Base-by-base conservation (phyloP, 192 early-diverging fungal genomes). In the Backusella sp. region DNA sequence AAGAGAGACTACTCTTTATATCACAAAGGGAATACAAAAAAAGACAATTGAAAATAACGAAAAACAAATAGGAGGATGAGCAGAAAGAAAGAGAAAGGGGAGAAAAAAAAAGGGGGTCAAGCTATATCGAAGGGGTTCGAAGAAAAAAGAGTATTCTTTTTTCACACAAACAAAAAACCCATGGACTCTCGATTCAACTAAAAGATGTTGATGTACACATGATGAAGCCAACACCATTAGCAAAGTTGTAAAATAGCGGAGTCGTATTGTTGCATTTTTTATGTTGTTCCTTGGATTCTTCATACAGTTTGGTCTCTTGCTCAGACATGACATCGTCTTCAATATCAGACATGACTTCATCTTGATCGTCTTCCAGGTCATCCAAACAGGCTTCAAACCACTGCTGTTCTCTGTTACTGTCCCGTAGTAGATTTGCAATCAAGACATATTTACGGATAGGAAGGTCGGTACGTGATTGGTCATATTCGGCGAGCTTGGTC, bases 391-490 rank as follows among this genome's bases (percentile, higher is more conserved):
- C 26, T 2, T 71, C 70, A 71, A 71, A 49, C 70, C 70, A 71
- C 4, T 71, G 7, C 6, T 71, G 70, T 34, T 71, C 70, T 8
- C 7, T 39, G 6, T 69, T 21, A 1, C 39, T 19, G 35, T 69
- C 68, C 12, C 70, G 70, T 34, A 71, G 70, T 71, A 71, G 19
- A 30, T 71, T 71, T 14, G 21, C 42, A 17, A 71, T 71, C 44
- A 71, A 44, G 41, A 71, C 42, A 15, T 71, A 71, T 71, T 71
- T 71, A n/a, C 70, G 70, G 5, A 71, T 71, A 6, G 70, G 39
- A 30, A 71, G 28, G 28, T 71, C 70, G 26, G 42, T 71, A 4
- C 70, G 70, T 71, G 70, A 46, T 71, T 49, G 39, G 39, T 71
- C 44, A 14, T 32, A 71, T 71, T 71, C 39, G 30, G 42, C 44